Evolutionary conservation across 352 stramenopile genomes (phyloP), one percentile per base, ranked within the genome.

Genomic region (Pythium vanterpoolii): DNA sequence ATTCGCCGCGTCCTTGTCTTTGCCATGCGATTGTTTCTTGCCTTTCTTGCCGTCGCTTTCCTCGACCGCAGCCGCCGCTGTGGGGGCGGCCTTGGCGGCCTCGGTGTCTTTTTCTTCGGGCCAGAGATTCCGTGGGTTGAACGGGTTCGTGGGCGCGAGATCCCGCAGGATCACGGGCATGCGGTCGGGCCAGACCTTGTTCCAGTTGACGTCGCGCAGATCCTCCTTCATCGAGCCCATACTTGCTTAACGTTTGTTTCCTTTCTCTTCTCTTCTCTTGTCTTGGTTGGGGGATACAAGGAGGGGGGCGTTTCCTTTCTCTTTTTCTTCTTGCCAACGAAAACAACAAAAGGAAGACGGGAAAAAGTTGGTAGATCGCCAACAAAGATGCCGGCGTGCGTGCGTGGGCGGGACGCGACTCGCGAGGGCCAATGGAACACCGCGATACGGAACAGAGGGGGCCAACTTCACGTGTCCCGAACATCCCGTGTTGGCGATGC

Each of bases 131-230:
- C 81, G 84, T 39, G 85, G 85, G 71, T 94, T 93, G 72, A 94
- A 94, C 26, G 85, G 83, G 60, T 94, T 94, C 31, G 78, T 90
- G 11, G 85, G 85, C 56, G 85, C 85, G 54, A 94, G 57, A 45
- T 94, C 83, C 27, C 85, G 85, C 56, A 95, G 71, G 56, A 95
- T 95, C 71, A 95, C 83, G 36, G 85, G 85, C 77, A 95, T 95
- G 59, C 85, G 82, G 69, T 95, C 81, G 11, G 85, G 85, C 78
- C 84, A 95, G 43, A 95, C 71, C 70, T 95, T 95, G 69, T 95
- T 83, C 85, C 85, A 95, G 72, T 92, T 92, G 30, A 95, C 85
- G 60, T 93, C 85, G 69, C 81, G 79, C 76, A 95, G 83, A 26
- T 83, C 78, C 50, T 81, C 84, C 68, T 90, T 94, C 62, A 80